Evolutionary conservation across 2,329 filamentous ascomycete genomes (phyloP), one percentile per base, ranked within the genome.

Genomic region (Dryadomyces quercivorus): DNA sequence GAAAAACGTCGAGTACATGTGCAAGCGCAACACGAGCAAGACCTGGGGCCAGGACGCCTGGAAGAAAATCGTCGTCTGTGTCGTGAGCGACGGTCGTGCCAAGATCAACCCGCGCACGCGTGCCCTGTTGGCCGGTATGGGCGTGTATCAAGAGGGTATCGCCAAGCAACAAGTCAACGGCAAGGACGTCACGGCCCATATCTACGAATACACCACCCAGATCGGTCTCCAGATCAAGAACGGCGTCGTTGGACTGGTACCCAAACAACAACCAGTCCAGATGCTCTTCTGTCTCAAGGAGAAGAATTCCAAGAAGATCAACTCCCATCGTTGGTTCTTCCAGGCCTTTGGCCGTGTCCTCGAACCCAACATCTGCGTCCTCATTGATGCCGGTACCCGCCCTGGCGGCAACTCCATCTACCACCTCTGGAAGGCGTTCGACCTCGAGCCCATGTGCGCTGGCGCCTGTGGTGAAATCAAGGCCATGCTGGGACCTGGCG

Each of bases 271-370:
- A 58, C 92, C 93, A 0, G 88, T 98, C 2, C 93, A 98, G 72
- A 86, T 98, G 74, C 81, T 98, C 5, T 98, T 98, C 75, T 98
- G 93, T 68, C 71, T 98, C 58, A 98, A 98, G 75, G 93, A 98
- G 67, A 97, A 96, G 80, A 98, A 98, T 67, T 91, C 96, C 73
- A 98, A 98, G 76, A 98, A 98, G 77, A 98, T 98, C 80, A 98
- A 98, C 68, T 97, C 93, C 0, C 93, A 98, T 69, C 78, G 93
- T 67, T 98, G 93, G 93, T 97, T 98, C 74, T 98, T 98, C 77
- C 86, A 94, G 62, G 93, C 92, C 0, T 98, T 98, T 67, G 93
- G 93, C 36, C 81, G 84, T 21, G 87, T 97, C 3, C 72, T 98
- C 47, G 86, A 97, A 59, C 93, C 93, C 43, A 97, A 97, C 64